Evolutionary conservation across 805 yeast genomes (phyloP), one percentile per base, ranked within the genome.

Genomic region (Teunomyces gatunensis): DNA sequence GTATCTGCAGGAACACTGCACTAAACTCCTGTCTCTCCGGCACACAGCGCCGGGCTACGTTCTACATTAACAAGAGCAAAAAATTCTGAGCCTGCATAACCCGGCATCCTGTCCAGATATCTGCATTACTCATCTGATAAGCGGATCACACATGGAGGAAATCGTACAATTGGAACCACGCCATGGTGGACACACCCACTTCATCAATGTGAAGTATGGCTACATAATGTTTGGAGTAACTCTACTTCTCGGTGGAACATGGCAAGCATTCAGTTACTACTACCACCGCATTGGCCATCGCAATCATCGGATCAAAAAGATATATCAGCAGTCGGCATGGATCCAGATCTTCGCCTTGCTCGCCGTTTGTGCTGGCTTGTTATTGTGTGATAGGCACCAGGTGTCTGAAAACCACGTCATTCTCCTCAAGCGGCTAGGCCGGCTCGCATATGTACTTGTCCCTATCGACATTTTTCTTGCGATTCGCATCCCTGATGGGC

Each of bases 141-240:
- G 10, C 34, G 17, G 17, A 12, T 32, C 15, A 32, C 34, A 4
- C 4, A 23, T 37, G 40, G 39, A n/a, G 20, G 28, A 37, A 6
- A 12, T 20, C 23, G 27, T 23, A 20, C 29, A 21, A n/a, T 13
- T 37, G 17, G 28, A 23, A n/a, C 43, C 55, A 21, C 55, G 88
- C 34, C 89, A 83, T 55, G 81, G 75, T 5, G 65, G 61, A 15
- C 59, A 61, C 21, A 74, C 74, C 33, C 90, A 85, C 57, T 72
- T 54, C 47, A 77, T 77, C 36, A 85, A 85, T 57, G 56, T 83
- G 40, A 75, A 77, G 42, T 85, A 79, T 57, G 94, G 92, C 0
- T 79, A 81, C 54, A 55, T 75, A 10, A 61, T 81, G 0, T 60
- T 84, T 5, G 55, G 67, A 0, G 46, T 79, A 3, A 67, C 83